phyloP scores from a whole-genome alignment of 225 moss, liverwort and hornwort genomes.

The Pseudisothecium myosuroides region DNA sequence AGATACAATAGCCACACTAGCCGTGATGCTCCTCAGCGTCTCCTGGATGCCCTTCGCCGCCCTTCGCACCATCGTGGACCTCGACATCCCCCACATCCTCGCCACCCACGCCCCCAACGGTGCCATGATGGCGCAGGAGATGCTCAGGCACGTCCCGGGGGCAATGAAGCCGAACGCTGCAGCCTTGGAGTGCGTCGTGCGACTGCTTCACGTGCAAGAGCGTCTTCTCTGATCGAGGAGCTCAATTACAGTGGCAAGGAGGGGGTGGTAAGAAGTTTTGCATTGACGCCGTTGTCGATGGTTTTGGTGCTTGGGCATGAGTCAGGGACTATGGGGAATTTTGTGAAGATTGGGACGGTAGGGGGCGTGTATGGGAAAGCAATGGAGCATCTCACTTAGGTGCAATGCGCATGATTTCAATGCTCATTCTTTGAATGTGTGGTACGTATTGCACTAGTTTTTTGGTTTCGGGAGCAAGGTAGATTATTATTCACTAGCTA shows the following conservation, averaged over 20 bases:
- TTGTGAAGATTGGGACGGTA: not conserved
- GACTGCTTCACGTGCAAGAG: conserved; percentile 2
- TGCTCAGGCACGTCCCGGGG: not conserved
- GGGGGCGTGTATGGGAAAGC: not conserved
- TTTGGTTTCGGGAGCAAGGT: too few species aligned
- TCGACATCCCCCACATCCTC: not conserved
- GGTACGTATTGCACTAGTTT: too few species aligned
- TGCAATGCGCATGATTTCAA: not conserved
- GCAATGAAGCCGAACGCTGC: not conserved
- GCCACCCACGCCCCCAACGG: not conserved
- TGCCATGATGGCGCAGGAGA: not conserved
- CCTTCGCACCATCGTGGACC: not conserved
- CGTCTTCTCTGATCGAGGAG: conserved; percentile 10
- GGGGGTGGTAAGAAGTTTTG: not conserved
- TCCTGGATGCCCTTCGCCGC: not conserved
- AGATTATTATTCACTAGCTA: too few species aligned
- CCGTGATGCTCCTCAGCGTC: not conserved
- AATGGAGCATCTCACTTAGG: not conserved
- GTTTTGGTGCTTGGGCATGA: not conserved
- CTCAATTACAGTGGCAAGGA: not conserved
- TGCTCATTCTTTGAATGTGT: not conserved
- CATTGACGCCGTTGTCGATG: not conserved
- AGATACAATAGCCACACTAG: not conserved
- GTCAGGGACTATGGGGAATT: not conserved
- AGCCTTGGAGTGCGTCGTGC: not conserved